Evolutionary conservation across 2,329 filamentous ascomycete species (phyloP).

Genomic region (Beauveria scarabaeidicola): DNA sequence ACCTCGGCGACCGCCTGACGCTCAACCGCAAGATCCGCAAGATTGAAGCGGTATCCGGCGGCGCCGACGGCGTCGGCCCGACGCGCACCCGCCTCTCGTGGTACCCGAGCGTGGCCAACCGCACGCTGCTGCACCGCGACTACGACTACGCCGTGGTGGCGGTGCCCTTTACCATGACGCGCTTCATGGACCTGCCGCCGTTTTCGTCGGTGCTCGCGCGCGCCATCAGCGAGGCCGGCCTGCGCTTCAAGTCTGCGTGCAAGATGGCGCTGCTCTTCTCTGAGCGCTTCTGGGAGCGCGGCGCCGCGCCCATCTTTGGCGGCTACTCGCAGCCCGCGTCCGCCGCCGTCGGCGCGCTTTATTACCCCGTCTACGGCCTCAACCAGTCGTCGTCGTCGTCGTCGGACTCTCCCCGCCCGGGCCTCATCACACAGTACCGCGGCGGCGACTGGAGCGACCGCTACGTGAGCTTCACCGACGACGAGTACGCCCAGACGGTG

Average conservation of each 20-base stretch:
- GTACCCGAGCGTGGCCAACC: slow-evolving; percentile 2
- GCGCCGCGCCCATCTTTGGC: slow-evolving; percentile 22
- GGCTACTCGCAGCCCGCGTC: slow-evolving; percentile 24
- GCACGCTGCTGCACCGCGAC: slow-evolving; percentile 15
- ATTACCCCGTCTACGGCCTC: slow-evolving; percentile 28
- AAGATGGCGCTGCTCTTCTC: slow-evolving; percentile 25
- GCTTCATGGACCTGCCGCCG: slow-evolving; percentile 23
- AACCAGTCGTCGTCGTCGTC: slow-evolving; percentile 18
- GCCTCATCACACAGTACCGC: slow-evolving; percentile 26
- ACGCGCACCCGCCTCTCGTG: slow-evolving; percentile 1
- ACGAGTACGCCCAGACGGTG: slow-evolving; percentile 19
- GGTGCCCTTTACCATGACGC: slow-evolving; percentile 24
- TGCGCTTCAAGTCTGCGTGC: slow-evolving; percentile 24
- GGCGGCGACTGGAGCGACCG: slow-evolving; percentile 23
- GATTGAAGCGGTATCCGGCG: background rate
- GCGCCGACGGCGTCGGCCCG: background rate
- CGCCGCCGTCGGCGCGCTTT: slow-evolving; percentile 23
- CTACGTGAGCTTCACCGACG: slow-evolving; percentile 20
- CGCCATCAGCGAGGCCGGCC: slow-evolving; percentile 21
- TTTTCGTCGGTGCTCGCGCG: slow-evolving; percentile 18
- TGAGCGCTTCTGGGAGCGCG: slow-evolving; percentile 26
- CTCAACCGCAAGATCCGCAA: slow-evolving; percentile 19
- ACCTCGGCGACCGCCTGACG: slow-evolving; percentile 18
- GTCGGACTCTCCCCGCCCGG: slow-evolving; percentile 17
- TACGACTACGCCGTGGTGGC: slow-evolving; percentile 28